Evolutionary conservation across 1,284 basidiomycete genomes (phyloP).

Genomic region (Cystobasidium slooffiae): DNA sequence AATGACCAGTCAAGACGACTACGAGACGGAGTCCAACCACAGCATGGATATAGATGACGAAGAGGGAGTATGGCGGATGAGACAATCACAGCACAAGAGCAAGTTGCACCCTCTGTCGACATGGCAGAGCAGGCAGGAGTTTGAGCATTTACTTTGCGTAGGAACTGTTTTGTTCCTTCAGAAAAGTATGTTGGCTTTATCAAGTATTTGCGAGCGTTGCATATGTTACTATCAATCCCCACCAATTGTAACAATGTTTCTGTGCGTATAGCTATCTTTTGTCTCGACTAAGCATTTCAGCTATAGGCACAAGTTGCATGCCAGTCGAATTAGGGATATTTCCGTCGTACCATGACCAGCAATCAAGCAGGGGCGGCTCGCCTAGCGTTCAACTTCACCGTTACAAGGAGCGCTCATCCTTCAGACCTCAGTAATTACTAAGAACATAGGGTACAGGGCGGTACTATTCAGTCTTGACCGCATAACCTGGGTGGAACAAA

Average conservation of each 20-base stretch:
- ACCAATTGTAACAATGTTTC: neutral
- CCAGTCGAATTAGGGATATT: too few species aligned
- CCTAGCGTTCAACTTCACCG: too few species aligned
- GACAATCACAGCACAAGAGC: neutral
- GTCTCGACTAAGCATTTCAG: neutral
- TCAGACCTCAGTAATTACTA: too few species aligned
- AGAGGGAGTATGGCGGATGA: slow-evolving; percentile 17
- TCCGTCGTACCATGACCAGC: too few species aligned
- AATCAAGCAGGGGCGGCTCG: too few species aligned
- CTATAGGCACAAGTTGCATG: too few species aligned
- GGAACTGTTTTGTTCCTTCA: slow-evolving; percentile 8
- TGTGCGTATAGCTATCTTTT: neutral
- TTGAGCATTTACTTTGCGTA: slow-evolving; percentile 7
- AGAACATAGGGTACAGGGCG: too few species aligned
- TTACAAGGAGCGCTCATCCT: too few species aligned
- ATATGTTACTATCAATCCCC: neutral
- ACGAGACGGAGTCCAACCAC: slow-evolving; percentile 11
- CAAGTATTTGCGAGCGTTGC: neutral
- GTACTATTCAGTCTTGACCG: too few species aligned
- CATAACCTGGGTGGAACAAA: too few species aligned
- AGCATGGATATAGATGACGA: slow-evolving; percentile 4
- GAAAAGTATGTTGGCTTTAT: slow-evolving; percentile 2
- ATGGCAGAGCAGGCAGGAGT: slow-evolving; percentile 4
- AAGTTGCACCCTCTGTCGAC: slow-evolving; percentile 1
- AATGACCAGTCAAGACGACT: neutral